Conservation (phyloP, 495 filamentous ascomycete genomes). For the Thozetella sp. region DNA sequence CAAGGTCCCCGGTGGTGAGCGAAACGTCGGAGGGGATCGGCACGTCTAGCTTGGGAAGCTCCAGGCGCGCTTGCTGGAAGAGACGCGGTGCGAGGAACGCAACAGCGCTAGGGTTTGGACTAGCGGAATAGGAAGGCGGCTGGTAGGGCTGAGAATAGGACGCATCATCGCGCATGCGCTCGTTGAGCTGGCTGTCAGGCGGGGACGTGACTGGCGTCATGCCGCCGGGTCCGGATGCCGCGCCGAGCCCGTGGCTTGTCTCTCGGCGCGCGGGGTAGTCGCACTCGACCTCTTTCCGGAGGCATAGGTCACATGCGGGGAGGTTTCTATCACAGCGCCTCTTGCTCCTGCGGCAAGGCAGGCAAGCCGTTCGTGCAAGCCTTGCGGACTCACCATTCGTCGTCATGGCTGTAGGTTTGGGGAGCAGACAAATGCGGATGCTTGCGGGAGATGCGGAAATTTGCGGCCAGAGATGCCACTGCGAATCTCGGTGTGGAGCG, state of each 20-base stretch:
- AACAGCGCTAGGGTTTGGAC: not conserved
- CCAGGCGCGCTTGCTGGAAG: slow-evolving; percentile 6
- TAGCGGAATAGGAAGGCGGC: not conserved
- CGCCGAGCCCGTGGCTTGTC: not conserved
- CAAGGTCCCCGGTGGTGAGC: not conserved
- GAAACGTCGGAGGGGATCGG: slow-evolving; percentile 5
- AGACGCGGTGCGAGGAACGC: slow-evolving; percentile 3
- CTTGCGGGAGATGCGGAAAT: too few relatives aligned
- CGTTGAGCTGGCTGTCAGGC: not conserved
- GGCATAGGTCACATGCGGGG: slow-evolving; percentile 3
- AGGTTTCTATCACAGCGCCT: slow-evolving; percentile 6
- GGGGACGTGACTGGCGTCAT: not conserved
- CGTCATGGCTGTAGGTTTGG: too few relatives aligned
- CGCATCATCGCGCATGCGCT: too few relatives aligned
- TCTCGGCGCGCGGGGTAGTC: slow-evolving; percentile 4
- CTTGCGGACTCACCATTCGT: not conserved
- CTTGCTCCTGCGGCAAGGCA: slow-evolving; percentile 8
- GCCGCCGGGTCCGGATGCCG: not conserved
- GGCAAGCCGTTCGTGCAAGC: slow-evolving; percentile 5
- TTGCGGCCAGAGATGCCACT: too few relatives aligned
- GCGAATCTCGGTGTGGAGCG: too few relatives aligned
- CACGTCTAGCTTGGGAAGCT: not conserved
- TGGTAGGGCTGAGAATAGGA: too few relatives aligned
- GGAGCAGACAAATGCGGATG: too few relatives aligned
- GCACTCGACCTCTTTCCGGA: slow-evolving; percentile 3